Conservation (phyloP, 768 basidiomycete genomes). For the Phylloporus rhodoxanthus region DNA sequence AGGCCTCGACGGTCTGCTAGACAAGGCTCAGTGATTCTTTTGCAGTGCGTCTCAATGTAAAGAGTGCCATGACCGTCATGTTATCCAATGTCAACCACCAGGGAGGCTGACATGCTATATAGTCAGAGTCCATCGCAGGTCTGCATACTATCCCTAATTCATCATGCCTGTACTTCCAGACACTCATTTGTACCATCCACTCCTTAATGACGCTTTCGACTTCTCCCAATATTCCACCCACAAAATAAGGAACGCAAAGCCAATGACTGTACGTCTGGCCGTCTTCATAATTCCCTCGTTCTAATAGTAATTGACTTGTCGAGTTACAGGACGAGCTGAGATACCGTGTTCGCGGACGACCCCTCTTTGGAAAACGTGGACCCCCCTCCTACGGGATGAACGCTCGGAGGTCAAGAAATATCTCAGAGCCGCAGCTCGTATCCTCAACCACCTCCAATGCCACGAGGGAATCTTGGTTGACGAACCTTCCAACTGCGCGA, state of each 20-base stretch:
- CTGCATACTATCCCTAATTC: background rate
- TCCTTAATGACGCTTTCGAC: conserved; percentile 20
- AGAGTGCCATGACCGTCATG: too few species aligned
- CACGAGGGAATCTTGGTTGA: conserved; percentile 17
- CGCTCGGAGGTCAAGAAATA: conserved; percentile 10
- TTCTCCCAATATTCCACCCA: conserved; percentile 10
- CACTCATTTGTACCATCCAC: conserved; percentile 18
- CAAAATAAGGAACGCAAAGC: background rate
- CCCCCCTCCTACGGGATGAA: background rate
- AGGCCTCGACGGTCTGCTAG: too few species aligned
- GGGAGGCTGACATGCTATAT: conserved; percentile 15
- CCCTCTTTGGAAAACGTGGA: background rate
- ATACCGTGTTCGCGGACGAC: conserved; percentile 1
- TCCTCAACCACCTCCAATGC: conserved; percentile 16
- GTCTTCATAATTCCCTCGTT: background rate
- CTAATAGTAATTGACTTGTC: background rate
- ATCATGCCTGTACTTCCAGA: conserved; percentile 4
- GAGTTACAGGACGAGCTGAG: background rate
- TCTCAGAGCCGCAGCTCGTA: conserved; percentile 20
- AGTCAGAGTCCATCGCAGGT: background rate
- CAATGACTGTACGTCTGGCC: conserved; percentile 6
- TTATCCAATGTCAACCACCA: background rate
- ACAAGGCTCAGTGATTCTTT: too few species aligned
- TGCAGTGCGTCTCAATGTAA: too few species aligned
- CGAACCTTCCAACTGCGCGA: conserved; percentile 5